phyloP scores from a whole-genome alignment of 73 alveolate genomes.

The Paramecium primaurelia region DNA sequence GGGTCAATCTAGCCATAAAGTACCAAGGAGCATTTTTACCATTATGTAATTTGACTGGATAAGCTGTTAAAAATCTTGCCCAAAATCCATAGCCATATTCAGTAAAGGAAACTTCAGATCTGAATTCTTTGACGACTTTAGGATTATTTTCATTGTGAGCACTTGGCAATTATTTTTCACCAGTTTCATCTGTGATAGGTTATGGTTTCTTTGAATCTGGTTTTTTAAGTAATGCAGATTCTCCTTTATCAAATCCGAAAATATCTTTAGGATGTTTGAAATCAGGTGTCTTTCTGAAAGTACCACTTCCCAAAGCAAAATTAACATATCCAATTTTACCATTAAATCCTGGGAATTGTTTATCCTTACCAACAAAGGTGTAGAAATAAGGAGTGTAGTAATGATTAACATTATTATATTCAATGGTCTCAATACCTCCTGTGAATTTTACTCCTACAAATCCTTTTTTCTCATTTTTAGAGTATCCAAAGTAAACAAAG shows the following conservation, averaged over 20 bases:
- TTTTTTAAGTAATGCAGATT: background rate
- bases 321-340: conserved; percentile 38
- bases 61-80: conserved; percentile 45
- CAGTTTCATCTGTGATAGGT: background rate
- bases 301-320: conserved; percentile 16
- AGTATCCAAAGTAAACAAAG: conserved; percentile 47
- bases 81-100: conserved; percentile 48
- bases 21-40: conserved; percentile 42
- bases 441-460: background rate
- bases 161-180: background rate
- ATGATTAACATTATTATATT: conserved; percentile 4
- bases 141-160: background rate
- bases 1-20: conserved; percentile 38
- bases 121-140: background rate
- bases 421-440: background rate
- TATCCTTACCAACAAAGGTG: background rate
- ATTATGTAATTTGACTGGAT: background rate
- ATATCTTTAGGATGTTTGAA: conserved; percentile 6
- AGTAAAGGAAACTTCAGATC: background rate
- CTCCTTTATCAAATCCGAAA: conserved; percentile 27
- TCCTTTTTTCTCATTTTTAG: conserved; percentile 12
- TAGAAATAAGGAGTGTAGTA: conserved; percentile 31
- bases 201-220: background rate
- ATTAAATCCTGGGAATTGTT: conserved; percentile 51
- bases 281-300: background rate